phyloP scores from a whole-genome alignment of 108 stramenopile species.

The Skeletonema tropicum region DNA sequence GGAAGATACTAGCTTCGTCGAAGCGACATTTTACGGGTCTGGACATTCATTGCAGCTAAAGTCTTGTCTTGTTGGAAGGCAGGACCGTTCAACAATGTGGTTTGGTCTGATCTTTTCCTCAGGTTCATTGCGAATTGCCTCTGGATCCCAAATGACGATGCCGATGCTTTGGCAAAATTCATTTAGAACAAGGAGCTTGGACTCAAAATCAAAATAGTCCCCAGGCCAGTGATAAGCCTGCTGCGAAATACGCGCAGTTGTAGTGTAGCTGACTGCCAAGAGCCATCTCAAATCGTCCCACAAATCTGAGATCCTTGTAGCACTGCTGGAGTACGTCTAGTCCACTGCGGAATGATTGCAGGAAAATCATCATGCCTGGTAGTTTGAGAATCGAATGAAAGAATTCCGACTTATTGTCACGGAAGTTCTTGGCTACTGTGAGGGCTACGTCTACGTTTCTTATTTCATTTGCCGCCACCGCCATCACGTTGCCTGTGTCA shows the following conservation, averaged over 20 bases:
- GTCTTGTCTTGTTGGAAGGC: slow-evolving; percentile 31
- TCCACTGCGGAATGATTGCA: slow-evolving; percentile 24
- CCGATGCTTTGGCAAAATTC: slow-evolving; percentile 18
- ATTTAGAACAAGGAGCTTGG: slow-evolving; percentile 33
- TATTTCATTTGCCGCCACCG: slow-evolving; percentile 12
- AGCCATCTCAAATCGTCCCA: slow-evolving; percentile 27
- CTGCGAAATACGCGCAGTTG: slow-evolving; percentile 17
- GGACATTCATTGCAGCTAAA: slow-evolving; percentile 19
- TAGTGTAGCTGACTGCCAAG: slow-evolving; percentile 19
- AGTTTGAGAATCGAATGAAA: slow-evolving; percentile 9
- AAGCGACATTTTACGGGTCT: slow-evolving; percentile 25
- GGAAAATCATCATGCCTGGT: slow-evolving; percentile 10
- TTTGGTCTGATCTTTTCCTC: slow-evolving; percentile 2
- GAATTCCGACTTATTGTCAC: slow-evolving; percentile 24
- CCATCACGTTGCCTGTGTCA: neutral
- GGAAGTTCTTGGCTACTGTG: slow-evolving; percentile 20
- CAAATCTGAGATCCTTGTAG: slow-evolving; percentile 16
- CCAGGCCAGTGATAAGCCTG: slow-evolving; percentile 21
- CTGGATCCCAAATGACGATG: slow-evolving; percentile 15
- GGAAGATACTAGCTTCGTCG: slow-evolving; percentile 36
- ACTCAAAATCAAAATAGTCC: slow-evolving; percentile 35
- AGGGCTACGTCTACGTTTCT: slow-evolving; percentile 16
- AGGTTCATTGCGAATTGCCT: slow-evolving; percentile 41
- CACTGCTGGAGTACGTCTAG: slow-evolving; percentile 22
- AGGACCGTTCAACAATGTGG: slow-evolving; percentile 21